Percentiles rank a stretch among this genome's conserved stretches.
phyloP scores from a whole-genome alignment of 306 rosid species.

The Coriaria nepalensis region DNA sequence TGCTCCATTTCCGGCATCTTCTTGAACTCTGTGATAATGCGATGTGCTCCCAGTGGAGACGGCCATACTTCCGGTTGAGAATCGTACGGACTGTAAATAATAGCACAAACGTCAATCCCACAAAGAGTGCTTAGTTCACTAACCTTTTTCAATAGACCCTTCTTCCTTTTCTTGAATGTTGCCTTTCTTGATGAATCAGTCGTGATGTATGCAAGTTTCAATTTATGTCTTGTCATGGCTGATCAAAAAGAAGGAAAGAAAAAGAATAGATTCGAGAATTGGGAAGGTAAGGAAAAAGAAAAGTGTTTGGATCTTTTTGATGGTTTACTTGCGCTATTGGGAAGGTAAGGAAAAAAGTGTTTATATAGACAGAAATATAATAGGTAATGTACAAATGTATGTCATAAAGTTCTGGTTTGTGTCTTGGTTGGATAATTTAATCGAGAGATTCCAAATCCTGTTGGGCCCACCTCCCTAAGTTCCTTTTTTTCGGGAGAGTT shows the following conservation, averaged over 20 bases:
- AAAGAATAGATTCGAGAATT: no score
- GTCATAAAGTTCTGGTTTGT: no score
- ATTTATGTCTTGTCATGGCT: conserved; percentile 20
- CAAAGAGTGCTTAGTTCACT: conserved; percentile 20
- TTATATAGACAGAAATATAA: no score
- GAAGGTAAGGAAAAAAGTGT: no score
- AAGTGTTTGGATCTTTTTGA: no score
- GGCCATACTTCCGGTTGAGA: conserved; percentile 28
- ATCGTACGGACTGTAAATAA: conserved; percentile 22
- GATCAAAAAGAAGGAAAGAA: not conserved
- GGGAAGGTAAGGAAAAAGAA: no score
- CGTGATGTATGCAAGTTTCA: conserved; percentile 13
- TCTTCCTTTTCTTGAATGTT: conserved; percentile 20
- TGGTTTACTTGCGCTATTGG: no score
- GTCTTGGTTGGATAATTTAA: no score
- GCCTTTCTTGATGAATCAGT: conserved; percentile 15
- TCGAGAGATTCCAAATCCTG: no score
- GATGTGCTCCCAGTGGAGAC: conserved; percentile 4
- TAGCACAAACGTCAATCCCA: conserved; percentile 36
- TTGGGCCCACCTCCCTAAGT: no score
- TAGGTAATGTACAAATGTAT: no score
- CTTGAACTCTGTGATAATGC: conserved; percentile 9
- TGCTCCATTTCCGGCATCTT: conserved; percentile 23
- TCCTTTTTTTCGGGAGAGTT: no score
- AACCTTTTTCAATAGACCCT: conserved; percentile 16